Evolutionary conservation across 495 filamentous ascomycete species (phyloP).

Genomic region (Penicillium antarcticum): DNA sequence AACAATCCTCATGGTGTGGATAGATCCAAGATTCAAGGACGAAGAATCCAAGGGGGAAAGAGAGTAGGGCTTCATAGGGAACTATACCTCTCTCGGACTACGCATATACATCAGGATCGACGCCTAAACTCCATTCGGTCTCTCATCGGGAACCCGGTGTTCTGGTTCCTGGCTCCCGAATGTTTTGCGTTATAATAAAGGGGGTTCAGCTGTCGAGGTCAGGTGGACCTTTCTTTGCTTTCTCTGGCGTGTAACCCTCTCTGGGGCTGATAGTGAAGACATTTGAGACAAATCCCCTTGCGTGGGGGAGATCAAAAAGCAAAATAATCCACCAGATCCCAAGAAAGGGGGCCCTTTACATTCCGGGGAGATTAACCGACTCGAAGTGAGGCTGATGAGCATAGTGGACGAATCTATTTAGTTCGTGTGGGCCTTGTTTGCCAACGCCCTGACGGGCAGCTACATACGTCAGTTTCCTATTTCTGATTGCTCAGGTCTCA

Average conservation of each 20-base stretch:
- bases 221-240: conserved; percentile 9
- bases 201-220: conserved; percentile 2
- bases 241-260: conserved; percentile 23
- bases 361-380: conserved; percentile 11
- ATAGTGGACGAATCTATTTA: no score
- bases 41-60: not conserved
- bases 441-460: conserved; percentile 1
- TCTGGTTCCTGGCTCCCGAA: conserved; percentile 16
- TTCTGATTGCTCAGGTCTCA: conserved; percentile 6
- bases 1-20: no score
- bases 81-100: no score
- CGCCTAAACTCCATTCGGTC: conserved; percentile 21
- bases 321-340: not conserved
- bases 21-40: not conserved
- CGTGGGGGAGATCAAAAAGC: not conserved
- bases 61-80: no score
- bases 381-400: conserved; percentile 1
- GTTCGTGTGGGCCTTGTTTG: not conserved
- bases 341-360: conserved; percentile 2
- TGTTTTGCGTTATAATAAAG: not conserved
- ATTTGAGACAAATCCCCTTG: conserved; percentile 10
- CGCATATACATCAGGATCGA: conserved; percentile 13
- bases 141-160: conserved; percentile 27
- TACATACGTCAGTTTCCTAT: conserved; percentile 11
- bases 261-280: conserved; percentile 21